Base-by-base conservation (phyloP, 1,284 basidiomycete genomes). In the Ustilago vetiveriae region DNA sequence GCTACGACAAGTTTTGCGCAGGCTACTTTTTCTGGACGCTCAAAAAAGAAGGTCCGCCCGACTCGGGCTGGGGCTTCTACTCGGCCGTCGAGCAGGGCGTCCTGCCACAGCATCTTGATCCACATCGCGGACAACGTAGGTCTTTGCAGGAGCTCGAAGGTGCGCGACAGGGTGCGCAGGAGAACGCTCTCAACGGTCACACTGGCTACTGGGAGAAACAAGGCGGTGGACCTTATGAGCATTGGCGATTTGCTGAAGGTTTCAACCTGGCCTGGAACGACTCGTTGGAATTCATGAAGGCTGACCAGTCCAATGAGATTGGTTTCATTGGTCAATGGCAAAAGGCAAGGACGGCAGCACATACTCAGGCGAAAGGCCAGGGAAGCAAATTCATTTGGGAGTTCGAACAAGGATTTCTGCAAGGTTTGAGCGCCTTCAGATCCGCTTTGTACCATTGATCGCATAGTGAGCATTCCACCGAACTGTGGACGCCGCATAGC, bases 21-120 rank as follows among this genome's bases (percentile, higher is more conserved):
- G 92, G 92, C 3, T 91, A 87, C 86, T 94, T 88, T 83, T 94
- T 90, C 82, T 95, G 92, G 92, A 92, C 91, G 36, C 90, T 88
- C 80, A 92, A 90, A 85, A 92, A 92, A 81, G 86, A 89, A 51
- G 82, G 85, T 7, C 82, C 80, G 3, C 88, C 88, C 65, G 90
- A 92, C 79, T 86, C 85, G 2, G 91, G 90, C 1, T 94, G 92
- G 91, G 87, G 88, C 39, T 86, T 91, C 32, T 85, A 86, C 63
- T 88, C 92, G 78, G 89, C 90, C 0, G 86, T 88, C 0, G 85
- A 85, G 38, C 85, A 85, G 2, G 88, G 88, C 9, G 87, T 90
- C 14, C 85, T 90, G 64, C 89, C 89, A 3, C 49, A 56, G 32
- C 55, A 71, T 39, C 59, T 73, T n/a, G 67, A 73, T 27, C 70